Evolutionary conservation across 2,329 filamentous ascomycete genomes (phyloP).

Genomic region (Ophioceras dolichostomum): DNA sequence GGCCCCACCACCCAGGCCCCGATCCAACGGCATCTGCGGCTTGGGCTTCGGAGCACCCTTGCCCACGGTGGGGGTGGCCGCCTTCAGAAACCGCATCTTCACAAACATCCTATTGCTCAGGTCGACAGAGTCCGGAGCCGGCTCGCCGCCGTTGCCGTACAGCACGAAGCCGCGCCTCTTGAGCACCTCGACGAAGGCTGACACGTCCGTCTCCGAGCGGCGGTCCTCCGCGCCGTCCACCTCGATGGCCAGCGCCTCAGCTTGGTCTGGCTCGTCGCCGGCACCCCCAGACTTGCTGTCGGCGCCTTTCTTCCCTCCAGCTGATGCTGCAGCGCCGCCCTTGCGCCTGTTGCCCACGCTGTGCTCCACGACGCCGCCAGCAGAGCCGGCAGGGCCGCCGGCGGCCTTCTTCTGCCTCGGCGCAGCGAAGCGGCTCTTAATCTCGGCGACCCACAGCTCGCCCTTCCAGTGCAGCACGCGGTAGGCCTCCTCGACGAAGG

Average conservation of each 20-base stretch:
- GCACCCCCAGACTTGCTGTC: conserved; percentile 34
- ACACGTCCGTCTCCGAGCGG: conserved; percentile 70
- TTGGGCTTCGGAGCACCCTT: conserved; percentile 47
- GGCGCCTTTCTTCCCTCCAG: conserved; percentile 30
- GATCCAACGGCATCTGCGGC: conserved; percentile 21
- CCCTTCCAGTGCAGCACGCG: conserved; percentile 85
- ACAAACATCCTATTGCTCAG: conserved; percentile 97
- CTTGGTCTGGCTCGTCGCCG: conserved; percentile 26
- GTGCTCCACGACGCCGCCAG: conserved; percentile 42
- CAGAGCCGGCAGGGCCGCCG: conserved; percentile 17
- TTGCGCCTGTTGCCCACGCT: conserved; percentile 60
- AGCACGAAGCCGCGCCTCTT: conserved; percentile 74
- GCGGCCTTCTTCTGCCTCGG: conserved; percentile 11
- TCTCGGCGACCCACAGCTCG: conserved; percentile 94
- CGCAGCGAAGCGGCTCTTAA: conserved; percentile 75
- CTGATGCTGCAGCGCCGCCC: conserved; percentile 19
- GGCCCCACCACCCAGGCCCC: conserved; percentile 21
- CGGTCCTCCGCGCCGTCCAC: conserved; percentile 56
- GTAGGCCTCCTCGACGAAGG: conserved; percentile 93
- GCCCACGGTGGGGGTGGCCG: conserved; percentile 59
- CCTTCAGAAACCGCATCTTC: conserved; percentile 88
- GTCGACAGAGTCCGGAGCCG: conserved; percentile 58
- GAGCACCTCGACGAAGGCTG: conserved; percentile 75
- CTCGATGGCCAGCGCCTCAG: conserved; percentile 50
- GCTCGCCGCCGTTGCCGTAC: conserved; percentile 50